Percentiles rank a stretch among this genome's conserved stretches.
phyloP scores from a whole-genome alignment of 371 early-diverging fungal genomes.

The Circinella minor region DNA sequence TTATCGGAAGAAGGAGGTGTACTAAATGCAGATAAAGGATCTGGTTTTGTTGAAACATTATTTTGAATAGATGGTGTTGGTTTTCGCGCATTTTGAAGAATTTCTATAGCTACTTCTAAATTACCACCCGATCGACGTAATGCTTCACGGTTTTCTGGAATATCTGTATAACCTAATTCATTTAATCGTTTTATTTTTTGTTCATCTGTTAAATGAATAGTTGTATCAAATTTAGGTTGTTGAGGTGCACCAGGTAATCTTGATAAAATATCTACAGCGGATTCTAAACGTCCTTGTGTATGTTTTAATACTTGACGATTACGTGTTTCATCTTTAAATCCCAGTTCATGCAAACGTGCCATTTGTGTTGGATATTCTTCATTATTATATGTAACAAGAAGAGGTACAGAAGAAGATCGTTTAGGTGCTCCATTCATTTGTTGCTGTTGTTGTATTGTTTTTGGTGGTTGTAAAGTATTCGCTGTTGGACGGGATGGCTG shows the following conservation, averaged over 20 bases:
- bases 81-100: slow-evolving; percentile 50
- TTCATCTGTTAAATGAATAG: slow-evolving; percentile 35
- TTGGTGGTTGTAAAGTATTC: not conserved
- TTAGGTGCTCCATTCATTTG: slow-evolving; percentile 23
- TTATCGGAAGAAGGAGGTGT: slow-evolving; percentile 16
- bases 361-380: slow-evolving; percentile 15
- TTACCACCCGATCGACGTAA: slow-evolving; percentile 66
- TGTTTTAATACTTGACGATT: slow-evolving; percentile 66
- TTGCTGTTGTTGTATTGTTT: not conserved
- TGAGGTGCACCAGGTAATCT: slow-evolving; percentile 45
- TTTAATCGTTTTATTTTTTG: slow-evolving; percentile 45
- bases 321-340: slow-evolving; percentile 68
- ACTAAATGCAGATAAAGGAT: slow-evolving; percentile 10
- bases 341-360: slow-evolving; percentile 70
- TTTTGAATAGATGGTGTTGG: not conserved
- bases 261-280: slow-evolving; percentile 74
- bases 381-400: slow-evolving; percentile 10
- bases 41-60: not conserved
- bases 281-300: slow-evolving; percentile 75
- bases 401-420: slow-evolving; percentile 52
- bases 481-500: slow-evolving; percentile 20
- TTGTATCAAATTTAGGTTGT: slow-evolving; percentile 15
- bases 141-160: slow-evolving; percentile 49
- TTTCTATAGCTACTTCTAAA: slow-evolving; percentile 55
- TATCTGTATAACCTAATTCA: slow-evolving; percentile 57